Base-by-base conservation (phyloP, 2,329 filamentous ascomycete species). In the Sporothrix protearum region DNA sequence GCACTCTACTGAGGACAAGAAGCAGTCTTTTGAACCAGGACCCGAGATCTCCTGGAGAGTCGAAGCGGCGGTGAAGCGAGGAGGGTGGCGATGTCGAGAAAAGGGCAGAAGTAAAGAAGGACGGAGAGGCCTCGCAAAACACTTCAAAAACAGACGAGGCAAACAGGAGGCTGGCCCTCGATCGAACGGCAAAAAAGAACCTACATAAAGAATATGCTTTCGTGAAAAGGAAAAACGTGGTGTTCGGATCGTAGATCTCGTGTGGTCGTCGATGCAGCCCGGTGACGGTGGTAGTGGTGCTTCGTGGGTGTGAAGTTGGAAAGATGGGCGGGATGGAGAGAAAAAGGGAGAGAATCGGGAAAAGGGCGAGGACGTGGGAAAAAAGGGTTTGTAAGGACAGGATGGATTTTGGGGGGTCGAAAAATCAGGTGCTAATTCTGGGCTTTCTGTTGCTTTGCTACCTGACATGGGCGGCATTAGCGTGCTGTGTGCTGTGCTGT, bases 391-490 rank as follows among this genome's bases (percentile, higher is more conserved):
- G 68, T 67, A 59, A 72, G 45, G 47, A 47, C 30, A 49, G 47
- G 28, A n/a, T 53, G 51, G 19, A 9, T 14, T 63, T 57, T 33
- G 55, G 39, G 69, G 69, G 45, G 63, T 12, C 19, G 10, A 49
- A 51, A 70, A 70, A 63, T 70, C 68, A 72, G 71, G 68, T 72
- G 68, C 68, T 72, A 53, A 45, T 42, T 59, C 25, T 61, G 51
- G 42, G 42, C 42, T 14, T 19, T 10, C 3, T 10, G 10, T 12
- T 33, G 63, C 39, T 63, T 71, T 53, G 28, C 57, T 61, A 70
- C 68, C 71, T 72, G 45, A 70, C 51, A 51, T 22, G 12, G 49
- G 47, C 42, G 45, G 63, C 49, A 63, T 59, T 63, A 61, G 68
- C 55, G 55, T 63, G 66, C 47, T 33, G 45, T 64, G 30, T 61